Conservation (phyloP, 2,329 filamentous ascomycete species). For the Fonsecaea erecta region DNA sequence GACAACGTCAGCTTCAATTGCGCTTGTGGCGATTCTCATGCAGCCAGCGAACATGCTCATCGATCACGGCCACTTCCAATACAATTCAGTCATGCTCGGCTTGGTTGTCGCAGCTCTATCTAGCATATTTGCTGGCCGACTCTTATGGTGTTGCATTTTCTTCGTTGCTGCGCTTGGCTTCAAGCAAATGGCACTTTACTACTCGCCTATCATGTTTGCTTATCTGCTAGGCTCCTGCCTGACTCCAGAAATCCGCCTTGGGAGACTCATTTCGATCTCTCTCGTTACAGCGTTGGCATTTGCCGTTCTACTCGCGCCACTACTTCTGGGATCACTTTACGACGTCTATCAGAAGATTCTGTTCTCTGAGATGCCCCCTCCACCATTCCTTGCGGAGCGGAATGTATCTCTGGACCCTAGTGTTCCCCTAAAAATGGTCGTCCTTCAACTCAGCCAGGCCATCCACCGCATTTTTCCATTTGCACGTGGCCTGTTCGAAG, state of each 20-base stretch:
- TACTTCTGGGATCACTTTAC: slow-evolving; percentile 73
- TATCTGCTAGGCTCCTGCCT: slow-evolving; percentile 87
- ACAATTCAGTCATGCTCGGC: slow-evolving; percentile 98
- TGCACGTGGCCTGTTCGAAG: slow-evolving; percentile 92
- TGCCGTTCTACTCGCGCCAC: slow-evolving; percentile 72
- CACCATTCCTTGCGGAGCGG: slow-evolving; percentile 66
- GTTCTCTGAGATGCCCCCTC: slow-evolving; percentile 62
- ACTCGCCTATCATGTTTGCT: slow-evolving; percentile 88
- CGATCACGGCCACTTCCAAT: slow-evolving; percentile 96
- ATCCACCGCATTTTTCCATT: slow-evolving; percentile 96
- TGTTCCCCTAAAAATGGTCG: slow-evolving; percentile 72
- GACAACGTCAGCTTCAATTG: slow-evolving; percentile 80
- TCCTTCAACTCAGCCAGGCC: slow-evolving; percentile 81
- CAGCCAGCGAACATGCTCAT: slow-evolving; percentile 89
- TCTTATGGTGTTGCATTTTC: slow-evolving; percentile 87
- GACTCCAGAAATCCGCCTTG: slow-evolving; percentile 70
- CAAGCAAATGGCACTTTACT: slow-evolving; percentile 99
- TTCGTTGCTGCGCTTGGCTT: slow-evolving; percentile 94
- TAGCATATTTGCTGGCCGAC: slow-evolving; percentile 81
- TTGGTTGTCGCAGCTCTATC: slow-evolving; percentile 85
- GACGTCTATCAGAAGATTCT: slow-evolving; percentile 69
- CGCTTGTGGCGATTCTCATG: slow-evolving; percentile 87
- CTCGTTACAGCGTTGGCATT: slow-evolving; percentile 75
- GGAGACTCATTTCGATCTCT: slow-evolving; percentile 75
- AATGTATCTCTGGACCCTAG: slow-evolving; percentile 63